A percentile compares a stretch with the other conserved stretches of the same genome.
These are phyloP conservation scores for Gigaspora rosea DNA, from an alignment of 192 early-diverging fungal genomes.

Conservation along the genomic window DNA sequence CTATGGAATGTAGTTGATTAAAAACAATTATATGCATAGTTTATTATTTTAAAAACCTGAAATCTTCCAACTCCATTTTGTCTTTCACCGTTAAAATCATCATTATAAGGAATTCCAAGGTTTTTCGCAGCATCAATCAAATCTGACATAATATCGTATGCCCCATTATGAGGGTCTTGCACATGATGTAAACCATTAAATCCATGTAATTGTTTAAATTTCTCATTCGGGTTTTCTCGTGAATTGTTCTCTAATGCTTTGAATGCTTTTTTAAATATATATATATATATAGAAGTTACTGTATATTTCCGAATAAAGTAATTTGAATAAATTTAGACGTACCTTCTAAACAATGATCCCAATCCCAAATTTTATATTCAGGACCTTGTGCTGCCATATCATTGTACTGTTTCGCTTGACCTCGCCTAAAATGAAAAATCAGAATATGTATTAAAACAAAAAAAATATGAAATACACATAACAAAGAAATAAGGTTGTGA, in stretches of 20 bases:
- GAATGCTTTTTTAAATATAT: background rate
- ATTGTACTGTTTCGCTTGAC: background rate
- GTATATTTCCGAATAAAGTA: no score
- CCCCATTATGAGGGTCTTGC: background rate
- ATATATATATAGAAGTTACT: background rate
- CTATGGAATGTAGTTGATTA: background rate
- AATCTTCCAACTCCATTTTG: background rate
- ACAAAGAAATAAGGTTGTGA: background rate
- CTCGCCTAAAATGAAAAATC: background rate
- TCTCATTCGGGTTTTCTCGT: background rate
- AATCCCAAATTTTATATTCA: constrained; percentile 14
- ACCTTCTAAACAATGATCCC: constrained; percentile 3
- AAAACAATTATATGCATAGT: background rate
- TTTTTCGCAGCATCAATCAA: background rate
- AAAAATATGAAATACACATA: background rate
- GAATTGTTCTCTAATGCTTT: background rate
- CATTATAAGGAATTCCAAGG: background rate
- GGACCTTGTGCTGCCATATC: background rate
- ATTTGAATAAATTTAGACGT: background rate
- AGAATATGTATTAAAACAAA: background rate
- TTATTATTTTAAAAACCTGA: background rate
- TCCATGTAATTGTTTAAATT: constrained; percentile 1
- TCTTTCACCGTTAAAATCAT: constrained; percentile 1
- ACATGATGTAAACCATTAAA: background rate
- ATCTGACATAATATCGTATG: background rate